Evolutionary conservation across 2,329 filamentous ascomycete genomes (phyloP), one percentile per base, ranked within the genome.

Genomic region (Sporothrix brasiliensis): DNA sequence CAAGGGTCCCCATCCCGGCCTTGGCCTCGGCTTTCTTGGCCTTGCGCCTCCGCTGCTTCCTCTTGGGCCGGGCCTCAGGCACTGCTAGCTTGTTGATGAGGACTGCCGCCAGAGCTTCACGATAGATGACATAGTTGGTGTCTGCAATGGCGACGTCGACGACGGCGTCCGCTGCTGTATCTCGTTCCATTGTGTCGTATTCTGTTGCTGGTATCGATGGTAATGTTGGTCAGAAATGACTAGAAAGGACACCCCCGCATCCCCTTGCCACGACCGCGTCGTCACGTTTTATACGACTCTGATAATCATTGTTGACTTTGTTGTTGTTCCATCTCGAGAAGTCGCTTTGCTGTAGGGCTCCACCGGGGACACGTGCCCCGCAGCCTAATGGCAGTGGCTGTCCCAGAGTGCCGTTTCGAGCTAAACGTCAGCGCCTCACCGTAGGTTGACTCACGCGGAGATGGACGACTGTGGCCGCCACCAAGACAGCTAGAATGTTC

Each of bases 21-120:
- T 71, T 67, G 9, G 24, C 41, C 14, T 16, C 65, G 19, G 47
- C 47, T 67, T 61, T 54, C 34, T 63, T 50, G 39, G 21, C 30
- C 19, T 56, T 50, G 4, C 54, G 56, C 44, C 67, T n/a, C 47
- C 61, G 53, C 53, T 41, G 39, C 5, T 41, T 67, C 39, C 50
- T 50, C 44, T 67, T 70, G 2, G 71, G 61, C 39, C 54, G 67
- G 13, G 53, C n/a, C 3, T 49, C 58, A 3, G 79, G 78, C 13
- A 71, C 77, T 4, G 85, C 80, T 14, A 89, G 85, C 72, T 85
- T 87, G 66, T 88, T 86, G 68, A 94, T 86, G 14, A 95, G 82
- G 0, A 88, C 84, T 19, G 87, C 87, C 10, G 91, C 91, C 72
- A 95, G 82, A 76, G 87, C 92, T 76, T 95, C 92, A 69, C 90